Conservation (phyloP, 208 protist species). For the Leishmania turanica region DNA sequence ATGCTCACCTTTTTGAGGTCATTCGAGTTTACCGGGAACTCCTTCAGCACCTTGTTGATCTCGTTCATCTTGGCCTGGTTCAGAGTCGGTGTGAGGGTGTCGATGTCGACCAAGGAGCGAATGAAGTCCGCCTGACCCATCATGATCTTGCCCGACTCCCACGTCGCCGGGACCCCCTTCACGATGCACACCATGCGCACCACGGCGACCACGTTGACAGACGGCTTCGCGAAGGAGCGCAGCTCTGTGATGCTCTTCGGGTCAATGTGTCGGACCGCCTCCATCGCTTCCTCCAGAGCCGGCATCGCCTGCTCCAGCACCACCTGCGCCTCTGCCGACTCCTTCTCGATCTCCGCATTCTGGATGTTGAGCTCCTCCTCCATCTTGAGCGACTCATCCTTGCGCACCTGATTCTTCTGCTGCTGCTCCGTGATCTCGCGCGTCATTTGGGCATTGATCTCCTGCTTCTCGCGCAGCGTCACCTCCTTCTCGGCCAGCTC, state of each 20-base stretch:
- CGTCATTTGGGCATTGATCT: constrained; percentile 94
- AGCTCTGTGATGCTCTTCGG: constrained; percentile 97
- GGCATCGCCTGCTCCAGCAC: constrained; percentile 97
- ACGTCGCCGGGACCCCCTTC: constrained; percentile 88
- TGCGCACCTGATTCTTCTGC: constrained; percentile 88
- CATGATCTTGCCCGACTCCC: constrained; percentile 93
- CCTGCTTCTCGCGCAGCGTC: constrained; percentile 94
- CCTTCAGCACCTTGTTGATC: constrained; percentile 94
- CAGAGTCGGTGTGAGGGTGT: constrained; percentile 86
- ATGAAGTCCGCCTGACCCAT: constrained; percentile 94
- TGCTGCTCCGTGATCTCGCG: constrained; percentile 91
- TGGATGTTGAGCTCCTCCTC: constrained; percentile 92
- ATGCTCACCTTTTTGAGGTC: constrained; percentile 91
- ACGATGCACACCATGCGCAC: constrained; percentile 95
- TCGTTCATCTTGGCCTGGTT: constrained; percentile 95
- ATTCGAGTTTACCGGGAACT: constrained; percentile 91
- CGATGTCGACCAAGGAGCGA: constrained; percentile 89
- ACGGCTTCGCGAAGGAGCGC: constrained; percentile 96
- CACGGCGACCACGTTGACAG: constrained; percentile 94
- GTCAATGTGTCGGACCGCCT: constrained; percentile 96
- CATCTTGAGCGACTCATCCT: constrained; percentile 88
- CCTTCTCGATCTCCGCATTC: constrained; percentile 91
- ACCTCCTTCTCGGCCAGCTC: constrained; percentile 95
- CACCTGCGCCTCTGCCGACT: constrained; percentile 93
- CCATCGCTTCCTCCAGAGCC: constrained; percentile 95